Base-by-base conservation (phyloP, 2,329 filamentous ascomycete genomes). In the Neoascochyta sp. region DNA sequence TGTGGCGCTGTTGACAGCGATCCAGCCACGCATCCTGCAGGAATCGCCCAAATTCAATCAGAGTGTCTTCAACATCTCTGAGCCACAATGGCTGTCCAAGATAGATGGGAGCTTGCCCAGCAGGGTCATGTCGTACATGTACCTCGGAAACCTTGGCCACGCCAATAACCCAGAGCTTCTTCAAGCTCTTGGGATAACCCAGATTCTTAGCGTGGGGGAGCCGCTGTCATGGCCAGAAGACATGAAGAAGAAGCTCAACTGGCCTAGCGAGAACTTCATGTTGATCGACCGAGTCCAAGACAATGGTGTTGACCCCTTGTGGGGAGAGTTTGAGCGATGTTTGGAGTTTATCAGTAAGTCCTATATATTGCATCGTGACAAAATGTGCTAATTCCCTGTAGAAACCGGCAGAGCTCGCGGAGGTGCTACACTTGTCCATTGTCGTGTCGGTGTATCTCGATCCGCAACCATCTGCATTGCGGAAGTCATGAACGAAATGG, bases 381-480 rank as follows among this genome's bases (percentile, higher is more conserved):
- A 3, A 20, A 19, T 15, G 20, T 33, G 30, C 42, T 59, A 28
- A 41, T 30, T 8, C 12, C n/a, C 12, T 27, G 25, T 50, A 95
- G 92, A 87, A 47, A 79, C 80, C 47, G 89, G 90, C 19, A 85
- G 83, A 55, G 67, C 67, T 20, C 83, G 84, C 23, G 82, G 83
- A 16, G 86, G 78, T 4, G 87, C 90, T 14, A 96, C 92, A 0
- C 73, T 98, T 34, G 92, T 98, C 10, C 92, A 98, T 61, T 98
- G 92, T 60, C 83, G 92, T 11, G 92, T 98, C 6, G 92, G 92
- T 26, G 92, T 98, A 32, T 95, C 89, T 28, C 79, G 92, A 29
- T 95, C 87, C 41, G 92, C 92, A 9, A 98, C 90, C 2, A 95
- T 98, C 40, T 96, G 92, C 60, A 98, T 98, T 52, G 92, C 92